These are phyloP conservation scores for Cubamyces lactineus DNA, from an alignment of 768 basidiomycete genomes.

Conservation along the genomic window DNA sequence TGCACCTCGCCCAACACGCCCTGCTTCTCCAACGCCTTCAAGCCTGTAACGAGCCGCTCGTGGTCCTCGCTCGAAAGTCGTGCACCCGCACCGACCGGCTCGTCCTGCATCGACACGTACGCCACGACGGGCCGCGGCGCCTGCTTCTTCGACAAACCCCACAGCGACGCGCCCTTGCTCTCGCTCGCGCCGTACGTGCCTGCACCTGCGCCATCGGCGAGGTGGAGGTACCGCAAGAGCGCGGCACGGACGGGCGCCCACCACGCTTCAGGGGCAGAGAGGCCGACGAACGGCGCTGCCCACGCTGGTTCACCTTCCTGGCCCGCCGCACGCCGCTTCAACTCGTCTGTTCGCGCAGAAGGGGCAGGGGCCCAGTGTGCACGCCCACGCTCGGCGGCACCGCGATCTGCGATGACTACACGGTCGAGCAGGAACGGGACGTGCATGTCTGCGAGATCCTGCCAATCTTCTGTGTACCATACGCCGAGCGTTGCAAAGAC, in stretches of 20 bases:
- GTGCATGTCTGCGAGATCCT: slow-evolving; percentile 68
- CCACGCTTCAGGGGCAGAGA: slow-evolving; percentile 59
- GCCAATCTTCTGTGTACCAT: slow-evolving; percentile 76
- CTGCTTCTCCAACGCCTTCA: slow-evolving; percentile 52
- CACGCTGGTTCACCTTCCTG: slow-evolving; percentile 44
- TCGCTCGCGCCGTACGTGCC: slow-evolving; percentile 47
- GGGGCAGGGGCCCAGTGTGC: slow-evolving; percentile 20
- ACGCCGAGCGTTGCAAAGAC: slow-evolving; percentile 33
- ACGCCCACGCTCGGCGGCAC: slow-evolving; percentile 54
- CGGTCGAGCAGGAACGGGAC: slow-evolving; percentile 78
- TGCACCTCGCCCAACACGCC: slow-evolving; percentile 54
- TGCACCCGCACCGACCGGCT: slow-evolving; percentile 42
- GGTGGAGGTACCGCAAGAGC: slow-evolving; percentile 41
- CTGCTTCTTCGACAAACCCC: slow-evolving; percentile 27
- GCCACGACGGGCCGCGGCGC: slow-evolving; percentile 55
- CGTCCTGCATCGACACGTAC: slow-evolving; percentile 68
- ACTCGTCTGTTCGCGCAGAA: slow-evolving; percentile 15
- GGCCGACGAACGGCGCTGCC: slow-evolving; percentile 47
- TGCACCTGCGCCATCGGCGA: slow-evolving; percentile 41
- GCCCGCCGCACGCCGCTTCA: slow-evolving; percentile 21
- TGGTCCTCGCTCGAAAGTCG: slow-evolving; percentile 62
- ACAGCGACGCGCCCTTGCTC: slow-evolving; percentile 40
- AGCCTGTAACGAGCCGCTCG: slow-evolving; percentile 56
- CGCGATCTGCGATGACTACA: slow-evolving; percentile 74
- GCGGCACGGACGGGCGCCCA: slow-evolving; percentile 53